Evolutionary conservation across 129 eudicot species (phyloP).

Genomic region (sunflower (Helianthus annuus)): DNA sequence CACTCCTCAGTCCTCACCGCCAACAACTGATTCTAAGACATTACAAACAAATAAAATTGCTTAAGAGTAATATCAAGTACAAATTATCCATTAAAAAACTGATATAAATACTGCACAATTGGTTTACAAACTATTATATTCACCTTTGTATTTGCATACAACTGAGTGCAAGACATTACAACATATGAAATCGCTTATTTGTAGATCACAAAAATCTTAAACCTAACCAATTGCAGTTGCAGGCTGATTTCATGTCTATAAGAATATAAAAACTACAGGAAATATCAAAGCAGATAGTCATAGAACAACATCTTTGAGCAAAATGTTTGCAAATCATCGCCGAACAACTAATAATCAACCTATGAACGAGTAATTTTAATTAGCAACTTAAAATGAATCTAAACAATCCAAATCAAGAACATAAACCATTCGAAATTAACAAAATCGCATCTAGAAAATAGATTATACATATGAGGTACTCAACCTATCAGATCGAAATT

Average conservation of each 20-base stretch:
- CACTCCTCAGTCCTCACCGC: too few relatives aligned
- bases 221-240: neutral
- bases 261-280: too few relatives aligned
- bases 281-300: neutral
- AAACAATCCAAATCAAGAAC: too few relatives aligned
- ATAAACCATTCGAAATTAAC: too few relatives aligned
- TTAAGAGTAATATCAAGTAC: too few relatives aligned
- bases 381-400: too few relatives aligned
- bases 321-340: neutral
- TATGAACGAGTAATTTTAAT: neutral
- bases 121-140: too few relatives aligned
- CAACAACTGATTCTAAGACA: neutral
- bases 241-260: neutral
- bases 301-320: neutral
- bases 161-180: neutral
- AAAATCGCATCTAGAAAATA: neutral
- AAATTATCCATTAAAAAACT: too few relatives aligned
- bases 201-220: neutral
- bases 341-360: neutral
- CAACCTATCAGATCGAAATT: neutral
- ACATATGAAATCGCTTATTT: neutral
- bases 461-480: too few relatives aligned
- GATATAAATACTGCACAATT: too few relatives aligned
- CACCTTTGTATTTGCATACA: too few relatives aligned
- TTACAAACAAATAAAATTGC: neutral